Evolutionary conservation across 2,329 filamentous ascomycete species (phyloP).

Genomic region (Dryadomyces quercivorus): DNA sequence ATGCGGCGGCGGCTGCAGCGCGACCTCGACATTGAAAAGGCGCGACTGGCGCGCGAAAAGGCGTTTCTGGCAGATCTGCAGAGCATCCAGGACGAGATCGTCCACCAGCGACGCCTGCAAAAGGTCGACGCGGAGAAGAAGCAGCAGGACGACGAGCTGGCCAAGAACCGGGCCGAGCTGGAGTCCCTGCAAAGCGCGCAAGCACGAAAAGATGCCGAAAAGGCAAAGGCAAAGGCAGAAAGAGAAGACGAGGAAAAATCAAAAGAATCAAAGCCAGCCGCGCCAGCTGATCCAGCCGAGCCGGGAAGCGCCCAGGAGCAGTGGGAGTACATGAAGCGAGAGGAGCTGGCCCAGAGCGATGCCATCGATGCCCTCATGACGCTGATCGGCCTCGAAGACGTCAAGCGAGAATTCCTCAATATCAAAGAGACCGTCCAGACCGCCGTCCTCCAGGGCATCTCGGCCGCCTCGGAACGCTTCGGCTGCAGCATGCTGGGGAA

Average conservation of each 20-base stretch:
- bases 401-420: conserved; percentile 50
- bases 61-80: conserved; percentile 32
- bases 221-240: not conserved
- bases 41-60: conserved; percentile 29
- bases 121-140: conserved; percentile 32
- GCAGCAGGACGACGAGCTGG: conserved; percentile 19
- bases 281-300: no score
- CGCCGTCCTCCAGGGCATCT: conserved; percentile 40
- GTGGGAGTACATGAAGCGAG: conserved; percentile 49
- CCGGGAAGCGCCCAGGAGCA: conserved; percentile 29
- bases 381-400: conserved; percentile 58
- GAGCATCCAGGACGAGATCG: conserved; percentile 41
- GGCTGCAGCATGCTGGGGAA: conserved; percentile 56
- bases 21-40: conserved; percentile 37
- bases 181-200: conserved; percentile 21
- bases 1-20: conserved; percentile 28
- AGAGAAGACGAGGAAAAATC: no score
- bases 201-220: not conserved
- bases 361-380: conserved; percentile 52
- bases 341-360: conserved; percentile 28
- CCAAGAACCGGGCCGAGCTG: conserved; percentile 34
- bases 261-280: not conserved
- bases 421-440: conserved; percentile 55
- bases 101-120: conserved; percentile 28
- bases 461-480: conserved; percentile 46